Evolutionary conservation across 2,329 filamentous ascomycete species (phyloP).

Genomic region (Fusarium sambucinum): DNA sequence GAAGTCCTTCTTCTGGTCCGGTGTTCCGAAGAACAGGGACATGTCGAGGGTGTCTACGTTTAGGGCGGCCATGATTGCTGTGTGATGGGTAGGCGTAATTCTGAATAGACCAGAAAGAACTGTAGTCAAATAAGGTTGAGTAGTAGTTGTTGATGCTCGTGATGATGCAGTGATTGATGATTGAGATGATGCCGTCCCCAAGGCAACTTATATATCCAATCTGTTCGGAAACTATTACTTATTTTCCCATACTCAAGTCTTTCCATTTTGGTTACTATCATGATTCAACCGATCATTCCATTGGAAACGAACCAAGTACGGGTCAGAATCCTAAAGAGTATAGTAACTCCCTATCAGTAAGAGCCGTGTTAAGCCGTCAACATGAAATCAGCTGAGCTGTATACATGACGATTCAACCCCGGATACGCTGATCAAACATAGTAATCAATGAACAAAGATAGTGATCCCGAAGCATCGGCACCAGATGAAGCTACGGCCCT

Average conservation of each 20-base stretch:
- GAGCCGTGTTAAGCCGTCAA: constrained; percentile 27
- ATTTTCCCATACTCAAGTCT: not conserved
- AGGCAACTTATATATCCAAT: constrained; percentile 19
- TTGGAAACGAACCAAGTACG: not conserved
- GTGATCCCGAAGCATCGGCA: constrained; percentile 13
- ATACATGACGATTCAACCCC: not conserved
- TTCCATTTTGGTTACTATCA: constrained; percentile 5
- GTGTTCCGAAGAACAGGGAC: constrained; percentile 49
- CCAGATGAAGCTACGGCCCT: not conserved
- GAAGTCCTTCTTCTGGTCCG: constrained; percentile 42
- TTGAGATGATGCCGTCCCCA: not conserved
- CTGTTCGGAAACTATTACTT: constrained; percentile 33
- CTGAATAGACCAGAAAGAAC: not conserved
- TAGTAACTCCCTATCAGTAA: constrained; percentile 1
- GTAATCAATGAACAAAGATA: constrained; percentile 20
- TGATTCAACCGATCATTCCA: not conserved
- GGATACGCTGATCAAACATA: not conserved
- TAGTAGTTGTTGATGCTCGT: not conserved
- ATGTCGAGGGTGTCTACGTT: constrained; percentile 46
- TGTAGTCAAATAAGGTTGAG: not conserved
- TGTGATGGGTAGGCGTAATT: no score
- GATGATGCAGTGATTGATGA: constrained; percentile 6
- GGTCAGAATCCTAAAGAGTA: constrained; percentile 3
- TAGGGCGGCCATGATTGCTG: constrained; percentile 27
- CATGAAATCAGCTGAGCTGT: not conserved